Evolutionary conservation across 768 basidiomycete species (phyloP), one percentile per base, ranked within the genome.

Genomic region (Xerocomus spinulosus): DNA sequence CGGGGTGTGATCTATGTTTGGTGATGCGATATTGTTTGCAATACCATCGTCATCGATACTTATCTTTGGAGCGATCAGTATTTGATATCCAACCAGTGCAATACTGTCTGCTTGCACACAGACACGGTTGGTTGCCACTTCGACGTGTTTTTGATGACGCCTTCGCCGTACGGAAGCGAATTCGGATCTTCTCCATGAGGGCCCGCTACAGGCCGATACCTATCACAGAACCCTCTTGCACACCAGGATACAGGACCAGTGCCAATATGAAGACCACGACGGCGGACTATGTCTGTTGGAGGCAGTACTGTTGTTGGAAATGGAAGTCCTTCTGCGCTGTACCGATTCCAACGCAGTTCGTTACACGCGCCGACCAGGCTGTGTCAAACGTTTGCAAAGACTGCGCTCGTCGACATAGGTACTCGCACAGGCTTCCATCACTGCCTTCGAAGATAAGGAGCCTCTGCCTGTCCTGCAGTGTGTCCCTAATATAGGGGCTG

Each of bases 11-110:
- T 21, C 73, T 61, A 53, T 78, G 80, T 52, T 71, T 69, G 9
- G 81, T 79, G 35, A 83, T 82, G 6, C 75, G 53, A 46, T 75
- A 75, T 18, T 70, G 38, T 69, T 61, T 49, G 76, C 75, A 14
- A 68, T 46, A 42, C 73, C 75, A 45, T 74, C 72, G 29, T 68
- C 56, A 2, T 70, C 70, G 4, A n/a, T n/a, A n/a, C n/a, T n/a
- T n/a, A n/a, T n/a, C n/a, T 58, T 50, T 14, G 57, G 38, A 39
- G 38, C 51, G 41, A 70, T 70, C 6, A 66, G 62, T n/a, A 68
- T 46, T 61, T 36, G 18, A 17, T 23, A 21, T 4, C 13, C 7
- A 3, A 24, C 6, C 29, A 30, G 47, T 39, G 21, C 20, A 5
- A 17, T 5, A 18, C 23, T 17, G 21, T 24, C 20, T 9, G 29